These are phyloP conservation scores for Cyphellophora attinorum DNA, from an alignment of 2,329 filamentous ascomycete species.

Conservation along the genomic window DNA sequence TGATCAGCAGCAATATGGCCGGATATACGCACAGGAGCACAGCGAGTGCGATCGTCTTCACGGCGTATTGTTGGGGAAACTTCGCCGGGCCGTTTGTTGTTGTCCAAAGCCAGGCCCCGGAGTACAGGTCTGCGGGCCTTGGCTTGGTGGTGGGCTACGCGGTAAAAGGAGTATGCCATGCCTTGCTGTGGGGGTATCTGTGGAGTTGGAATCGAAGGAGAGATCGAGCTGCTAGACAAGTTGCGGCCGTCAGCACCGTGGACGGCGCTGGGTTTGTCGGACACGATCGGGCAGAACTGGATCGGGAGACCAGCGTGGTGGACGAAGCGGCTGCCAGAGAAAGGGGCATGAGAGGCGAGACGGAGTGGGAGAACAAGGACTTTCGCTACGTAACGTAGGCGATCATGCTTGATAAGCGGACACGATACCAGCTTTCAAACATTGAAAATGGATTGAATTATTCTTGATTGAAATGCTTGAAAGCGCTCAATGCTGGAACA, in stretches of 20 bases:
- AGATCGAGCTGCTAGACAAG: slow-evolving; percentile 10
- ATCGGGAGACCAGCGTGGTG: too few relatives aligned
- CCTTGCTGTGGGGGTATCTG: slow-evolving; percentile 24
- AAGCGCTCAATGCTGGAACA: too few relatives aligned
- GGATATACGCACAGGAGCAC: slow-evolving; percentile 27
- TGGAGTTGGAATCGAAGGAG: not conserved
- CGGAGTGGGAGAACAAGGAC: slow-evolving; percentile 30
- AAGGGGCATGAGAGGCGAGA: slow-evolving; percentile 31
- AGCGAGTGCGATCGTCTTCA: slow-evolving; percentile 27
- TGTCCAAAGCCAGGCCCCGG: slow-evolving; percentile 24
- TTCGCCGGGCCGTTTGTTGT: slow-evolving; percentile 30
- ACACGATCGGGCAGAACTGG: too few relatives aligned
- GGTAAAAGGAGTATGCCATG: slow-evolving; percentile 28
- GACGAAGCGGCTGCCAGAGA: slow-evolving; percentile 27
- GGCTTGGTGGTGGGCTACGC: slow-evolving; percentile 31
- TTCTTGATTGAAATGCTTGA: too few relatives aligned
- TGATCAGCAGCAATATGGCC: slow-evolving; percentile 28
- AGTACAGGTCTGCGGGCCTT: slow-evolving; percentile 26
- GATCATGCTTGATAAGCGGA: too few relatives aligned
- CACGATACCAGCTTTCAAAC: too few relatives aligned
- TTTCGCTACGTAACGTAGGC: slow-evolving; percentile 33
- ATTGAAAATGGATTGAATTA: too few relatives aligned
- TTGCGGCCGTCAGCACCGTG: slow-evolving; percentile 27
- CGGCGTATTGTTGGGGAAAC: slow-evolving; percentile 31
- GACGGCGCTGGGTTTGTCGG: slow-evolving; percentile 26